Evolutionary conservation across 306 rosid species (phyloP).

Genomic region (Phaseolus lunatus): DNA sequence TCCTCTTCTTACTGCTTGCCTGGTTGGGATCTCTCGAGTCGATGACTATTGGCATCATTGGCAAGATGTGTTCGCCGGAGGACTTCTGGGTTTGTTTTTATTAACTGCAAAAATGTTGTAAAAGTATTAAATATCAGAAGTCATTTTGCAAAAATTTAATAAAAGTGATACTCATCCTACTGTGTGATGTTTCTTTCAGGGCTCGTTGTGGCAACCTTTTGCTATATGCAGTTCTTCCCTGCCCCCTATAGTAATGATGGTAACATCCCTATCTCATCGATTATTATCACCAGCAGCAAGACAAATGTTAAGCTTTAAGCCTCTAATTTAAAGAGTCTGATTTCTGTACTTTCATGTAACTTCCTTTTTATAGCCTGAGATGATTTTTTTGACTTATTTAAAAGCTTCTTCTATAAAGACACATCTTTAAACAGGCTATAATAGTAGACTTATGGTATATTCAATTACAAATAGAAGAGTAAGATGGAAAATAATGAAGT

Average conservation of each 20-base stretch:
- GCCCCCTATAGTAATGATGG: slow-evolving; percentile 72
- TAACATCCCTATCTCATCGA: slow-evolving; percentile 40
- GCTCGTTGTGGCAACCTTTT: slow-evolving; percentile 73
- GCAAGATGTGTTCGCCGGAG: slow-evolving; percentile 93
- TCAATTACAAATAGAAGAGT: no score
- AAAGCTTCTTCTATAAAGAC: not conserved
- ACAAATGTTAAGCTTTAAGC: no score
- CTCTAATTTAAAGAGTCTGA: no score
- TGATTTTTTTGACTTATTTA: not conserved
- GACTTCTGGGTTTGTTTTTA: slow-evolving; percentile 63
- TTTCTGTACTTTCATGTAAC: not conserved
- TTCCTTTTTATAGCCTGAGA: not conserved
- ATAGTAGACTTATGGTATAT: no score
- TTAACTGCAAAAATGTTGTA: not conserved
- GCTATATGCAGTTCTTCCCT: slow-evolving; percentile 91
- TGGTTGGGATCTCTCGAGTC: slow-evolving; percentile 85
- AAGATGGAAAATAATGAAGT: no score
- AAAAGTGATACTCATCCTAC: slow-evolving; percentile 18
- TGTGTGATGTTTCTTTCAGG: slow-evolving; percentile 60
- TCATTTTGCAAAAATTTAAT: not conserved
- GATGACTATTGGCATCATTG: slow-evolving; percentile 99
- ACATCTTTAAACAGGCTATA: no score
- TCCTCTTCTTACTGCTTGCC: slow-evolving; percentile 79
- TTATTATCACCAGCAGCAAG: slow-evolving; percentile 5
- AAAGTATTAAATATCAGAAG: slow-evolving; percentile 2